These are phyloP conservation scores for Suhomyces choctaworum DNA, from an alignment of 1,139 yeast genomes.

Conservation along the genomic window DNA sequence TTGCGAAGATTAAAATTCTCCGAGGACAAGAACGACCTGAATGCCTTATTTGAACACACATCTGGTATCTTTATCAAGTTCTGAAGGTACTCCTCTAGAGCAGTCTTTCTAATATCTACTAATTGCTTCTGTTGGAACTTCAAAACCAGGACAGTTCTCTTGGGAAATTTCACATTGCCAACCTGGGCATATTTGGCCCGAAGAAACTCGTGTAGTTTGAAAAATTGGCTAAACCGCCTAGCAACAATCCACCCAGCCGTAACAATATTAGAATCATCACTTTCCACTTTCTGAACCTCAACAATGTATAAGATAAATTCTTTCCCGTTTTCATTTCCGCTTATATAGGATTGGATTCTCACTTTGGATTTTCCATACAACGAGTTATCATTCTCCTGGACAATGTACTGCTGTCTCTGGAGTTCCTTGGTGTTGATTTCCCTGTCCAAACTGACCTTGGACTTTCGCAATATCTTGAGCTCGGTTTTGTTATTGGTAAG, in stretches of 20 bases:
- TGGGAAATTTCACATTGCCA: conserved; percentile 57
- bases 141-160: conserved; percentile 60
- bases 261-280: conserved; percentile 43
- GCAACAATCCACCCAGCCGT: conserved; percentile 90
- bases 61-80: conserved; percentile 58
- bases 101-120: conserved; percentile 62
- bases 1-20: conserved; percentile 55
- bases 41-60: conserved; percentile 71
- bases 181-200: conserved; percentile 55
- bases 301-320: conserved; percentile 72
- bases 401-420: conserved; percentile 76
- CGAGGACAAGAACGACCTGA: conserved; percentile 75
- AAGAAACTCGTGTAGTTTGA: conserved; percentile 66
- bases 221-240: conserved; percentile 82
- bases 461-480: conserved; percentile 63
- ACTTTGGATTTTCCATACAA: conserved; percentile 70
- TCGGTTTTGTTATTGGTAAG: conserved; percentile 74
- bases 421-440: conserved; percentile 73
- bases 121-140: conserved; percentile 63
- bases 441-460: conserved; percentile 61
- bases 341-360: conserved; percentile 64
- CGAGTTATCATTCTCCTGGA: conserved; percentile 81
- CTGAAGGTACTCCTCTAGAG: conserved; percentile 63
- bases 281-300: conserved; percentile 62
- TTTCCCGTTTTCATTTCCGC: conserved; percentile 55